A percentile compares a stretch with the other conserved stretches of the same genome.
Evolutionary conservation across 108 stramenopile species (phyloP).

Genomic region (Skeletonema tropicum): DNA sequence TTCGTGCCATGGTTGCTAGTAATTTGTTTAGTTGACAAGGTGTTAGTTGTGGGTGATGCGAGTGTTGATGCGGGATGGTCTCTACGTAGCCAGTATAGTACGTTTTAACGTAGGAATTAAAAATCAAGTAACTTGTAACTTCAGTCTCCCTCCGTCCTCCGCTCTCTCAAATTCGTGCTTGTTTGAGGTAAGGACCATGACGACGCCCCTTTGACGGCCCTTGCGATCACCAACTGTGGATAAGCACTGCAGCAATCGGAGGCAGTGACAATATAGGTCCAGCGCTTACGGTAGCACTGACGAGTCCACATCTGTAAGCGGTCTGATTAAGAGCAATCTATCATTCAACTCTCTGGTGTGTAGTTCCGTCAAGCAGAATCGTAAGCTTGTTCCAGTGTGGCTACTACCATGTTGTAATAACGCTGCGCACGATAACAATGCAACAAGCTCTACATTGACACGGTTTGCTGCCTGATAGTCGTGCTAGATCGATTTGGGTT

Average conservation of each 20-base stretch:
- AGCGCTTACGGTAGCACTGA: neutral
- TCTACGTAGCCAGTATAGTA: neutral
- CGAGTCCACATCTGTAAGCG: neutral
- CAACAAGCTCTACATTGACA: neutral
- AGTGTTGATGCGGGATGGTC: neutral
- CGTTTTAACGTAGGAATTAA: constrained; percentile 20
- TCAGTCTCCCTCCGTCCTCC: constrained; percentile 3
- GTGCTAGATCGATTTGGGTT: constrained; percentile 39
- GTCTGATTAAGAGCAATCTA: neutral
- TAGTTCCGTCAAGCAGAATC: neutral
- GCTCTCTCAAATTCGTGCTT: neutral
- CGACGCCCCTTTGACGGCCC: neutral
- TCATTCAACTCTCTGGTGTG: neutral
- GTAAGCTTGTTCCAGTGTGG: neutral
- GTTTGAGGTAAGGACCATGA: constrained; percentile 6
- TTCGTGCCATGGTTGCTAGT: constrained; percentile 74
- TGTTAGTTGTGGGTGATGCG: constrained; percentile 10
- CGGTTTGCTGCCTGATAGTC: constrained; percentile 31
- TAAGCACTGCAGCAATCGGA: neutral
- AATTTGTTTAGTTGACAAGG: neutral
- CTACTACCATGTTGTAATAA: neutral
- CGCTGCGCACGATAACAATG: constrained; percentile 28
- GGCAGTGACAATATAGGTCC: neutral
- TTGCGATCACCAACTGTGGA: neutral
- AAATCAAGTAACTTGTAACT: constrained; percentile 3